Conservation (phyloP, 345 rosid species). For the Ceriops tagal region DNA sequence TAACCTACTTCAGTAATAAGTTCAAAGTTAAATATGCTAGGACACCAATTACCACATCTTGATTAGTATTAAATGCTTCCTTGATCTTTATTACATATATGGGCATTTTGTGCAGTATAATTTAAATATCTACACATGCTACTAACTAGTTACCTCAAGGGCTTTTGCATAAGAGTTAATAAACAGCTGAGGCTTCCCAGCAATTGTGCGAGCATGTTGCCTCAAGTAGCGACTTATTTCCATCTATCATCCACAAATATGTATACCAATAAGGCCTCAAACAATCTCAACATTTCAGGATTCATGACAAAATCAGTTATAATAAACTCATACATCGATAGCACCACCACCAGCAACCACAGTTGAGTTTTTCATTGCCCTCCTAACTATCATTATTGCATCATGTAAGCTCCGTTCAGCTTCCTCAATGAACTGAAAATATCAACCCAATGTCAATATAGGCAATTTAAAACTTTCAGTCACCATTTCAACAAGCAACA, state of each 20-base stretch:
- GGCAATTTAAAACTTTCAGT: neutral
- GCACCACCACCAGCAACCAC: conserved; percentile 99
- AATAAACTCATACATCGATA: conserved; percentile 67
- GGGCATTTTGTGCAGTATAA: neutral
- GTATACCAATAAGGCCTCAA: conserved; percentile 7
- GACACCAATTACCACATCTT: neutral
- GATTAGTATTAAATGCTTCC: neutral
- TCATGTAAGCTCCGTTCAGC: conserved; percentile 99
- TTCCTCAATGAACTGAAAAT: conserved; percentile 87
- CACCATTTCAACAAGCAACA: conserved; percentile 15
- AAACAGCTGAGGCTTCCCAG: conserved; percentile 94
- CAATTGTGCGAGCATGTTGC: conserved; percentile 92
- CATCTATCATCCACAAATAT: conserved; percentile 56
- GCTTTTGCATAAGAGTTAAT: conserved; percentile 98
- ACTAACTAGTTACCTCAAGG: conserved; percentile 59
- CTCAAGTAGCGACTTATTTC: conserved; percentile 89
- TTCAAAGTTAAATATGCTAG: neutral
- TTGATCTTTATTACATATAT: neutral
- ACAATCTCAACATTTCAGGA: neutral
- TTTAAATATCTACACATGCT: neutral
- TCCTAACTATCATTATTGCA: conserved; percentile 98
- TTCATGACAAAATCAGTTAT: conserved; percentile 4
- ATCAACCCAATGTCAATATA: neutral
- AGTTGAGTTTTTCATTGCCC: conserved; percentile 94
- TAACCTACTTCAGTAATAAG: neutral